Base-by-base conservation (phyloP, 2,329 filamentous ascomycete genomes). In the Lecanosticta acicola region DNA sequence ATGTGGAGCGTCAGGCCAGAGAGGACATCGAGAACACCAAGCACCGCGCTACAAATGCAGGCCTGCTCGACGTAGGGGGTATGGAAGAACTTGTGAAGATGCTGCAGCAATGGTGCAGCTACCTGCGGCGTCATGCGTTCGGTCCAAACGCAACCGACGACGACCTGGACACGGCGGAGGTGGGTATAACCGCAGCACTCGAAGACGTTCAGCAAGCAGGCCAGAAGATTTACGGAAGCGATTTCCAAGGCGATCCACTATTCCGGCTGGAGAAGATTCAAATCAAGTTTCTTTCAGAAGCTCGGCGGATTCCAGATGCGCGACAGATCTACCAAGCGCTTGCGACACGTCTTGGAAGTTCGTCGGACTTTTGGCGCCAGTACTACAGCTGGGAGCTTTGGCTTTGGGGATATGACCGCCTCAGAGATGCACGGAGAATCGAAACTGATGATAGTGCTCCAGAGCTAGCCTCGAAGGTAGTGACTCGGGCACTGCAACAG, bases 371-470 rank as follows among this genome's bases (percentile, higher is more conserved):
- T 65, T 98, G 93, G 93, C 76, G 90, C 45, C 81, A 83, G 35
- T 96, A 88, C 67, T 96, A 96, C 67, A 75, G 84, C 43, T 97
- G 89, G 85, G 93, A 97, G 68, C 84, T 97, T 75, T 76, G 85
- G 47, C 70, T 76, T n/a, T 83, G 79, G 77, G 72, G 74, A 47
- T 77, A 75, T 50, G 74, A 80, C 48, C 72, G 74, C 2, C 71
- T 77, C 39, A 69, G 70, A 8, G 76, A 76, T 41, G 65, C 65
- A 33, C 66, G 68, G 21, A 74, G 75, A 13, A 71, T 72, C 59
- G 73, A 74, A 39, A 72, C 72, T 5, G 49, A 53, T 14, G 71
- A 78, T 37, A 78, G 82, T 17, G 77, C 79, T n/a, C 88, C 90
- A 0, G 76, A 77, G 3, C 71, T 80, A 50, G 88, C 90, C 9